Base-by-base conservation (phyloP, 2,329 filamentous ascomycete genomes). In the Phialemoniopsis sp. region DNA sequence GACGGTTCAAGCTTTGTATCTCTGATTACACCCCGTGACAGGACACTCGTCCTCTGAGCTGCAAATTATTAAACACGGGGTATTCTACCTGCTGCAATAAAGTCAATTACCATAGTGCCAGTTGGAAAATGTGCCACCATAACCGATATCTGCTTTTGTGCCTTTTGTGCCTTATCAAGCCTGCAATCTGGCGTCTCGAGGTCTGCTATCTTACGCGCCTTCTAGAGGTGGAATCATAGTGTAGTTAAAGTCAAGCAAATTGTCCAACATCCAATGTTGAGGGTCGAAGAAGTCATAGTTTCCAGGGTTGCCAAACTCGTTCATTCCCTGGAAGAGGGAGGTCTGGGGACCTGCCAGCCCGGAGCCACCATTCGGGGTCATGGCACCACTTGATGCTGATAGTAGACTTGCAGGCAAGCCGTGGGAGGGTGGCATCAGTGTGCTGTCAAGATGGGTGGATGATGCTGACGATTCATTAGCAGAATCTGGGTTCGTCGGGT, bases 201-300 rank as follows among this genome's bases (percentile, higher is more conserved):
- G 8, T 21, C 15, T 15, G 14, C 16, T 15, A 5, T 43, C 38
- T 49, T 66, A 77, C 46, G 72, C 64, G 45, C 73, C 69, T 44
- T 83, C 78, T 29, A 80, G 58, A 2, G 72, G 68, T 41, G 66
- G 64, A 29, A 73, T 69, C 52, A 78, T 83, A 18, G 40, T 74
- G 55, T 84, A 89, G 47, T 87, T 87, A 56, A 91, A 85, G 56
- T 90, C 86, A 44, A 93, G 72, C 28, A 91, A 71, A 13, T 87
- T 87, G 59, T 96, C 90, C 44, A 96, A 69, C 71, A 95, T 89
- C 90, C 90, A 96, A 59, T 91, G 88, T 53, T 95, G 74, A 1
- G 90, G 88, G 62, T 95, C 89, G 55, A 95, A 95, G 45, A 94
- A 88, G 59, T 95, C 87, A 59, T 89, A 89, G 51, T 79, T 44